Percentiles rank a stretch among this genome's conserved stretches.
Conservation (phyloP, 495 filamentous ascomycete genomes). For the Neurospora sp. region DNA sequence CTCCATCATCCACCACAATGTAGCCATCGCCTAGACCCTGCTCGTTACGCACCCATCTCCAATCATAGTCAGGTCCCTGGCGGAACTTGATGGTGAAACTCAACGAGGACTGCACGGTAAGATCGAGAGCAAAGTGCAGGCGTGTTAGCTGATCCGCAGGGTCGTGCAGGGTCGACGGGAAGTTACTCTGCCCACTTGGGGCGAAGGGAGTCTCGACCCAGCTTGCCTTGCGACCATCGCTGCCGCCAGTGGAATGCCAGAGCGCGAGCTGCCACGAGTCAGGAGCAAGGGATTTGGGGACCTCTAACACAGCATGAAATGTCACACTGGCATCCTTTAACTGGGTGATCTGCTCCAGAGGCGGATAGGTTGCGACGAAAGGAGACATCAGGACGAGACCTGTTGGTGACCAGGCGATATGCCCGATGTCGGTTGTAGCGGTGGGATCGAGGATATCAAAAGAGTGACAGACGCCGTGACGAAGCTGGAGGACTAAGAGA, state of each 20-base stretch:
- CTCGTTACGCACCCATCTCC: constrained; percentile 69
- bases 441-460: neutral
- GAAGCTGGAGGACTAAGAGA: neutral
- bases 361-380: constrained; percentile 44
- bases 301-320: constrained; percentile 66
- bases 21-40: constrained; percentile 52
- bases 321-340: constrained; percentile 39
- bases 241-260: constrained; percentile 56
- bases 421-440: neutral
- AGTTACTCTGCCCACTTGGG: constrained; percentile 27
- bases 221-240: constrained; percentile 8
- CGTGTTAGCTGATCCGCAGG: constrained; percentile 19
- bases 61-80: constrained; percentile 38
- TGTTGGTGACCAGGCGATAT: neutral
- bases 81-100: constrained; percentile 74
- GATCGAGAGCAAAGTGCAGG: constrained; percentile 34
- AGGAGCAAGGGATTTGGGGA: constrained; percentile 41
- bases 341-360: constrained; percentile 59
- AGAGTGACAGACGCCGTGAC: neutral
- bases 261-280: constrained; percentile 63
- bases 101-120: constrained; percentile 35
- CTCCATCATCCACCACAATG: constrained; percentile 38
- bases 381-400: constrained; percentile 11
- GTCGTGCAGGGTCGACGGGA: constrained; percentile 27
- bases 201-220: constrained; percentile 41